phyloP scores from a whole-genome alignment of 352 stramenopile genomes.

The Phytophthora cactorum region DNA sequence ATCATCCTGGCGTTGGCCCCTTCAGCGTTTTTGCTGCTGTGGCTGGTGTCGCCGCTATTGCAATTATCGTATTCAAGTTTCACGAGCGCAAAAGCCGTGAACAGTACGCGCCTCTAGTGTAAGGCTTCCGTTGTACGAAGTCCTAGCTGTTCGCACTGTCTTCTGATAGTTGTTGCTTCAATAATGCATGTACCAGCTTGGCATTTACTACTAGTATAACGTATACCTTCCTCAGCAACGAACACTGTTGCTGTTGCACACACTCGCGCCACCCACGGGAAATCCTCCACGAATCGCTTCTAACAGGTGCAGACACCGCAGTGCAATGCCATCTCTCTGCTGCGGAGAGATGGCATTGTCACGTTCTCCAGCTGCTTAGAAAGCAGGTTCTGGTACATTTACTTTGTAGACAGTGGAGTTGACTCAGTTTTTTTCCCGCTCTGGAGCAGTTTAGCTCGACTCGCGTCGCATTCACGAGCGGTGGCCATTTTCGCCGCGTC shows the following conservation, averaged over 20 bases:
- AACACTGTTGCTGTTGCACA: slow-evolving; percentile 9
- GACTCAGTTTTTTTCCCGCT: too few species aligned
- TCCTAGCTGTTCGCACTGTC: too few species aligned
- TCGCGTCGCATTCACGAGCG: too few species aligned
- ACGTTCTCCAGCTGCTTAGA: too few species aligned
- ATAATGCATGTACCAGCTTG: neutral
- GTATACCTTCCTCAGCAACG: neutral
- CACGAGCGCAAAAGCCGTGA: slow-evolving; percentile 4
- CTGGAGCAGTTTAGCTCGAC: too few species aligned
- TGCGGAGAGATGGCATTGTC: too few species aligned
- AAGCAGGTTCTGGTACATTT: too few species aligned
- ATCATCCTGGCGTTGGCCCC: neutral
- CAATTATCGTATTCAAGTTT: slow-evolving; percentile 10
- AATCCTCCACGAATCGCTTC: neutral
- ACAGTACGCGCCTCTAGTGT: slow-evolving; percentile 21
- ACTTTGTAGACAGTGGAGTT: too few species aligned
- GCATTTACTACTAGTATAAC: neutral
- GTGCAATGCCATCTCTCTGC: too few species aligned
- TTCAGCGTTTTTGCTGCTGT: slow-evolving; percentile 8
- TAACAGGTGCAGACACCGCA: too few species aligned
- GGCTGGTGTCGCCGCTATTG: slow-evolving; percentile 5
- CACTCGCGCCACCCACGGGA: slow-evolving; percentile 5
- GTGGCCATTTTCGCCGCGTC: too few species aligned
- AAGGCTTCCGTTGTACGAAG: neutral
- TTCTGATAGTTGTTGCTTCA: neutral